Conservation (phyloP, 1,139 yeast species). For the Geotrichum reessii region DNA sequence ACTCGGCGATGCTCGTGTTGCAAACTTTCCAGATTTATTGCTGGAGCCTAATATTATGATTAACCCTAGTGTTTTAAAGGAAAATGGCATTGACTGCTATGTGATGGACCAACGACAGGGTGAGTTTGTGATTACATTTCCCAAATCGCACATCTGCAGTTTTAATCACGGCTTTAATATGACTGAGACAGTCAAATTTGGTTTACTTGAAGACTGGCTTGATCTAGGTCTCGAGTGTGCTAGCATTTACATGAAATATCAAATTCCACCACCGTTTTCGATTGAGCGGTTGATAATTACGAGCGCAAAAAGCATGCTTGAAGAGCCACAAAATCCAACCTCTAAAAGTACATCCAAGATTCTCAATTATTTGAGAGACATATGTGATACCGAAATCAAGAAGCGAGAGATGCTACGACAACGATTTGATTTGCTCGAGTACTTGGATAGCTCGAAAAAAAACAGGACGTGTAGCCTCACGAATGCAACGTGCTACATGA, state of each 20-base stretch:
- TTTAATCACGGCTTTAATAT: slow-evolving; percentile 75
- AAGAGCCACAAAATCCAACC: background rate
- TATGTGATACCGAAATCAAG: slow-evolving; percentile 1
- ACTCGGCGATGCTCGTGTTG: slow-evolving; percentile 65
- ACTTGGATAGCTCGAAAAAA: slow-evolving; percentile 6
- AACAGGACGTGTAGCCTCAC: slow-evolving; percentile 5
- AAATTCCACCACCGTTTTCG: slow-evolving; percentile 36
- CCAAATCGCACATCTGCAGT: slow-evolving; percentile 75
- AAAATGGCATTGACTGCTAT: slow-evolving; percentile 52
- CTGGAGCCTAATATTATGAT: slow-evolving; percentile 74
- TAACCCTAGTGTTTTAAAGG: slow-evolving; percentile 53
- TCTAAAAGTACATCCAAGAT: background rate
- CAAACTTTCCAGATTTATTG: slow-evolving; percentile 70
- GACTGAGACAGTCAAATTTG: slow-evolving; percentile 75
- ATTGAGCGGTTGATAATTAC: slow-evolving; percentile 31
- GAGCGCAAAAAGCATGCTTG: background rate
- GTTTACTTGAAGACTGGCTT: slow-evolving; percentile 61
- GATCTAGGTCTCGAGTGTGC: slow-evolving; percentile 31
- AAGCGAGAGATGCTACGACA: background rate
- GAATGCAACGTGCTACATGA: slow-evolving; percentile 3
- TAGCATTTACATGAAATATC: slow-evolving; percentile 27
- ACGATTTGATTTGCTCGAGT: slow-evolving; percentile 7
- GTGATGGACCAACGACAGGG: slow-evolving; percentile 75
- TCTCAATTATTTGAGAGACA: background rate
- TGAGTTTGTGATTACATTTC: slow-evolving; percentile 73